A percentile compares a stretch with the other conserved stretches of the same genome.
Evolutionary conservation across 2,329 filamentous ascomycete species (phyloP).

Genomic region (Nigrospora osmanthi): DNA sequence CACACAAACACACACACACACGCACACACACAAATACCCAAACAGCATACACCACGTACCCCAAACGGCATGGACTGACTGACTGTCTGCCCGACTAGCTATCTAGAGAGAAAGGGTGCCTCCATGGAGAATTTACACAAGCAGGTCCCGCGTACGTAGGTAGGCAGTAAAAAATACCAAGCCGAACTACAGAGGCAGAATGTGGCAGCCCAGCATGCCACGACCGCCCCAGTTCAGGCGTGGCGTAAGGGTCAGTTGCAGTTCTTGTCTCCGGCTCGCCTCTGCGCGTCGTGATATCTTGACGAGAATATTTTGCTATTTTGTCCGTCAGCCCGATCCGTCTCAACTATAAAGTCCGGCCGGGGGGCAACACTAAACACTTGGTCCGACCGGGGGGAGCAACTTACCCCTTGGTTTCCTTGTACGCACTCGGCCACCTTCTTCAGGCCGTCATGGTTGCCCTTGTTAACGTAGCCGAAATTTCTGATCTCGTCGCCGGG

Average conservation of each 20-base stretch:
- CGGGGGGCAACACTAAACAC: no score
- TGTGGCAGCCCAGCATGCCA: slow-evolving; percentile 83
- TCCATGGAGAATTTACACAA: no score
- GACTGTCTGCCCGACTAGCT: no score
- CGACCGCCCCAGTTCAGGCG: slow-evolving; percentile 81
- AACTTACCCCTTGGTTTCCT: slow-evolving; percentile 78
- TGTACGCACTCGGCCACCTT: slow-evolving; percentile 88
- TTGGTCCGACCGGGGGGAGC: not conserved
- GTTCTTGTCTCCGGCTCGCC: slow-evolving; percentile 39
- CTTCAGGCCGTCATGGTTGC: slow-evolving; percentile 78
- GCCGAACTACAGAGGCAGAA: slow-evolving; percentile 61
- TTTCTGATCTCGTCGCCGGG: slow-evolving; percentile 72
- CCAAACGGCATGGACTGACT: no score
- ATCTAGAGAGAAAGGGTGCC: no score
- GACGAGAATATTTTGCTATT: slow-evolving; percentile 62
- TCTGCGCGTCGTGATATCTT: slow-evolving; percentile 48
- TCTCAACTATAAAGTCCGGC: not conserved
- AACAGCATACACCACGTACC: no score
- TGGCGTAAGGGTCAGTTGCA: slow-evolving; percentile 68
- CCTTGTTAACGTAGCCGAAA: slow-evolving; percentile 77
- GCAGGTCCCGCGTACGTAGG: no score
- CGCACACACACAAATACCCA: no score
- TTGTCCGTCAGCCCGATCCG: slow-evolving; percentile 5
- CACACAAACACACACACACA: no score
- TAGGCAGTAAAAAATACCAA: no score